phyloP scores from a whole-genome alignment of 768 basidiomycete species.

The Imleria badia region DNA sequence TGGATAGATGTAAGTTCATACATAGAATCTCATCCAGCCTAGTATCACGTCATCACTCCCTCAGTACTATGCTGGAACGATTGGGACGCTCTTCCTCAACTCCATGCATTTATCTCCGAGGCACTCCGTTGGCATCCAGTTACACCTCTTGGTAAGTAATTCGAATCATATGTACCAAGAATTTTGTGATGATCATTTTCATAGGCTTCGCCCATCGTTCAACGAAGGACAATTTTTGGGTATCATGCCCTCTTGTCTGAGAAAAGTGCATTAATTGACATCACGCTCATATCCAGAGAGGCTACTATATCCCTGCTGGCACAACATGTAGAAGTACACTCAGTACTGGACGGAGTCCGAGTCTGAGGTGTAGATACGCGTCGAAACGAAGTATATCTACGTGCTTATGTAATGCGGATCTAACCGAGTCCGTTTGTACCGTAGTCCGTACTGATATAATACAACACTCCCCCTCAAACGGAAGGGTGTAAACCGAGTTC shows the following conservation, averaged over 20 bases:
- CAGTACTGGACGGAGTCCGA: no score
- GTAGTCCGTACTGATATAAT: no score
- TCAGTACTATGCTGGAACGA: constrained; percentile 41
- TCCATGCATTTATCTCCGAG: no score
- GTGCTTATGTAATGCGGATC: no score
- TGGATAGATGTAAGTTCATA: constrained; percentile 25
- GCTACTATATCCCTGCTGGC: constrained; percentile 25
- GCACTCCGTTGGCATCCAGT: constrained; percentile 40
- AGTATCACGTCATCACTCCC: background rate
- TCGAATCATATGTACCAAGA: no score
- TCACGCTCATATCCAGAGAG: constrained; percentile 8
- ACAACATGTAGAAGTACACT: no score
- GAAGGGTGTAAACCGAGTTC: no score
- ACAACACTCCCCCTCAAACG: no score
- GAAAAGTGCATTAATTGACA: constrained; percentile 29
- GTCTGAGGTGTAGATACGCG: no score
- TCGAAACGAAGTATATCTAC: no score
- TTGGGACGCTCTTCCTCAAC: no score
- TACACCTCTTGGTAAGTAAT: constrained; percentile 21
- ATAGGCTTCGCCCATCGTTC: constrained; percentile 56
- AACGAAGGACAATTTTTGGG: constrained; percentile 64
- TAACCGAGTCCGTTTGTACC: no score
- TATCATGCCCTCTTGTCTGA: constrained; percentile 12
- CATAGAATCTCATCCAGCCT: background rate
- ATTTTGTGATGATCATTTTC: background rate